These are phyloP conservation scores for Nicotiana rustica DNA, from an alignment of 305 asterid genomes.

Conservation along the genomic window DNA sequence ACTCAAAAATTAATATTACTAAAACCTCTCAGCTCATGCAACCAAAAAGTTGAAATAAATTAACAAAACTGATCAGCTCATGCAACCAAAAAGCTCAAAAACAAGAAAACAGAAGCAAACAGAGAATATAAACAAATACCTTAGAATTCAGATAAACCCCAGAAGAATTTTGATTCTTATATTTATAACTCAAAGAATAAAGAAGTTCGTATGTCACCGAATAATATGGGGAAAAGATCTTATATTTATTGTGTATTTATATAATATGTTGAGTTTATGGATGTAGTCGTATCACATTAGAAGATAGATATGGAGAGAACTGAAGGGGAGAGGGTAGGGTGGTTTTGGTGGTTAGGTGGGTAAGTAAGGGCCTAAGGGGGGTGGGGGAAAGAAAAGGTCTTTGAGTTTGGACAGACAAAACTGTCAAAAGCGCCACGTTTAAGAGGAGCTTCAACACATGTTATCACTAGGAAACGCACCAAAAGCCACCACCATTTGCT, in stretches of 20 bases:
- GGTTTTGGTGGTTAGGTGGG: background rate
- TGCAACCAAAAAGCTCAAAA: background rate
- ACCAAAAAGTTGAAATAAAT: background rate
- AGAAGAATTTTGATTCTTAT: background rate
- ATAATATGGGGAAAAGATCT: background rate
- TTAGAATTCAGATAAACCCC: background rate
- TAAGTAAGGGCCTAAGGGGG: background rate
- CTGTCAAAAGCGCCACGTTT: constrained; percentile 40
- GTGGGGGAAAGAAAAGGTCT: background rate
- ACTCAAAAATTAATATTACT: background rate
- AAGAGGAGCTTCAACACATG: constrained; percentile 26
- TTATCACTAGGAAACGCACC: background rate
- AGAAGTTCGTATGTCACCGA: background rate
- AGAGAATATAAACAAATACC: constrained; percentile 1
- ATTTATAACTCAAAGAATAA: background rate
- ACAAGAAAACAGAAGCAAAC: background rate
- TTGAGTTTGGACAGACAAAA: constrained; percentile 25
- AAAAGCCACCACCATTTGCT: background rate
- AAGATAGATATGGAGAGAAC: background rate
- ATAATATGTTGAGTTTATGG: background rate
- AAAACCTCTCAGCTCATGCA: constrained; percentile 10
- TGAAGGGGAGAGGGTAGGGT: background rate
- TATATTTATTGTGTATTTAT: background rate
- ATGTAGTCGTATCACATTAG: background rate
- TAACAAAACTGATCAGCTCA: too few species aligned